Base-by-base conservation (phyloP, 2,329 filamentous ascomycete species). In the Plenodomus tracheiphilus region DNA sequence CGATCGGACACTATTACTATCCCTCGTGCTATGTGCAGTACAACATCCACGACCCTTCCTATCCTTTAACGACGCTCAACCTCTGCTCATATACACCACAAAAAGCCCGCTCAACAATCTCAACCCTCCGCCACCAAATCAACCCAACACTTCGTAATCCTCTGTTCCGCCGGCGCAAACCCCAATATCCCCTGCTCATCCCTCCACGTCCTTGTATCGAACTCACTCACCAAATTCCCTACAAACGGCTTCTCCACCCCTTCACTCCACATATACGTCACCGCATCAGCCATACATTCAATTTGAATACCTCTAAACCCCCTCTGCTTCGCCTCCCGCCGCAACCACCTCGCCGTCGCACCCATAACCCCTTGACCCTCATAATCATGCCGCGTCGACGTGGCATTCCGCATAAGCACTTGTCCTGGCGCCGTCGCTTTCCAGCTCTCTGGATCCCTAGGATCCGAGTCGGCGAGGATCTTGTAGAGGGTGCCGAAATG, bases 391-490 rank as follows among this genome's bases (percentile, higher is more conserved):
- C 71, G 65, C 22, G 71, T 74, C 32, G 62, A 56, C 10, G 72
- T 75, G 9, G 68, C 67, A 47, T 72, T 73, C 15, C 72, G 67
- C 49, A 70, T 56, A 10, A 75, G 45, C 2, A 74, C 64, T 54
- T 74, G 54, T 1, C 59, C 48, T 1, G 56, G 49, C 2, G 41
- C 64, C 2, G 54, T 69, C 0, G 72, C 47, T 39, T 62, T 54
- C 67, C 65, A 73, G 19, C 47, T 51, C 1, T 51, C 53, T 1
- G 63, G 56, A 32, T 69, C 62, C 9, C 66, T 56, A 35, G 34
- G 9, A 28, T 71, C 68, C 0, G 22, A 38, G 22, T 48, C 46
- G 2, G 44, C 57, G 1, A 72, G 59, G 10, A 52, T 46, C 5
- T 59, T 48, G 40, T 64, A 70, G 1, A 65, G 16, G 7, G 49